Conservation (phyloP, 2,329 filamentous ascomycete species). For the Colletotrichum abscissum region DNA sequence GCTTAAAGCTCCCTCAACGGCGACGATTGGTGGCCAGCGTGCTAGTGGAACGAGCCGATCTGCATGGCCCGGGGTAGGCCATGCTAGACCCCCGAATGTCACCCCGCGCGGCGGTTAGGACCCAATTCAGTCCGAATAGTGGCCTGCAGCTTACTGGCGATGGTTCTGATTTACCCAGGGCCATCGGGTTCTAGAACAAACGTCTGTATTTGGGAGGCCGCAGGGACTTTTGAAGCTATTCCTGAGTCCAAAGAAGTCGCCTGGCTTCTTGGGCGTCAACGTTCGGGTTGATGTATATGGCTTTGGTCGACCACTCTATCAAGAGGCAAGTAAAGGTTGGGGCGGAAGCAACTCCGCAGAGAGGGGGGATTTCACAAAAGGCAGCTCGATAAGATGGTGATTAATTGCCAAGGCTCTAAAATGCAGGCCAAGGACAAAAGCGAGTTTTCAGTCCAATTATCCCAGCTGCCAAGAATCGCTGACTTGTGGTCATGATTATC, state of each 20-base stretch:
- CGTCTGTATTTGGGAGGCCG: not conserved
- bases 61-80: not conserved
- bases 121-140: not conserved
- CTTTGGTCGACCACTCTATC: not conserved
- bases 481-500: not conserved
- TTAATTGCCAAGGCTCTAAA: slow-evolving; percentile 14
- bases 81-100: not conserved
- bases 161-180: not conserved
- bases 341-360: not conserved
- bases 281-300: not conserved
- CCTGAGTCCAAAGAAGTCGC: not conserved
- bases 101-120: slow-evolving; percentile 10
- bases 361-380: not conserved
- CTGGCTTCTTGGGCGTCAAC: not conserved
- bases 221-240: not conserved
- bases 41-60: slow-evolving; percentile 19
- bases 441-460: not conserved
- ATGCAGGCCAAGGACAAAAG: not conserved
- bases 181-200: not conserved
- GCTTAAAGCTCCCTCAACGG: slow-evolving; percentile 21
- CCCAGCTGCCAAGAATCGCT: slow-evolving; percentile 3
- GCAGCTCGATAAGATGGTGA: not conserved
- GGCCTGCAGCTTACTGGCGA: not conserved
- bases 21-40: not conserved
- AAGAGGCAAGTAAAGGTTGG: not conserved